Evolutionary conservation across 495 filamentous ascomycete genomes (phyloP).

Genomic region (Hypoxylon lenormandii): DNA sequence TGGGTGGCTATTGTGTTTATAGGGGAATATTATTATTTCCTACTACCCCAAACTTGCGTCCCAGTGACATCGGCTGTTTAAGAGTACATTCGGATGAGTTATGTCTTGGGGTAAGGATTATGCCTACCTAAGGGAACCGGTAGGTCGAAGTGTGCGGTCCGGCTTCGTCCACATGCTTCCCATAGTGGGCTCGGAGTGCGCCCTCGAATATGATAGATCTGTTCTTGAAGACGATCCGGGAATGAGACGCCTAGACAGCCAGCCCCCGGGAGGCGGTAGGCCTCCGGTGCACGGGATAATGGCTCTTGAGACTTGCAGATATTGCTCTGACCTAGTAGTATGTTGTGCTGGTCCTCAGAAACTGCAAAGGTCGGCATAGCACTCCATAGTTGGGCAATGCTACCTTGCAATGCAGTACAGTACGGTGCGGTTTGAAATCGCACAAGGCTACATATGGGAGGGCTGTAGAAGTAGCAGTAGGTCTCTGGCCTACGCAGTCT

Average conservation of each 20-base stretch:
- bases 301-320: too few relatives aligned
- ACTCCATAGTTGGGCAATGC: not conserved
- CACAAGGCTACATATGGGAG: not conserved
- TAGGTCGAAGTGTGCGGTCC: not conserved
- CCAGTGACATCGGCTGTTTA: not conserved
- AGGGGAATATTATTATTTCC: conserved; percentile 35
- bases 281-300: too few relatives aligned
- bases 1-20: conserved; percentile 23
- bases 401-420: not conserved
- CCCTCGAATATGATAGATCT: too few relatives aligned
- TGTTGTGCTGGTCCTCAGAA: not conserved
- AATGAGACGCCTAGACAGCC: too few relatives aligned
- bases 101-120: not conserved
- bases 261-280: too few relatives aligned
- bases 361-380: not conserved
- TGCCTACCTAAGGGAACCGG: too few relatives aligned
- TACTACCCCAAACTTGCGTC: not conserved
- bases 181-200: not conserved
- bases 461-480: too few relatives aligned
- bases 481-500: too few relatives aligned
- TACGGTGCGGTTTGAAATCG: not conserved
- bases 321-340: not conserved
- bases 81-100: not conserved
- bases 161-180: not conserved
- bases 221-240: too few relatives aligned